Base-by-base conservation (phyloP, 768 basidiomycete genomes). In the Tephrocybe sp. region DNA sequence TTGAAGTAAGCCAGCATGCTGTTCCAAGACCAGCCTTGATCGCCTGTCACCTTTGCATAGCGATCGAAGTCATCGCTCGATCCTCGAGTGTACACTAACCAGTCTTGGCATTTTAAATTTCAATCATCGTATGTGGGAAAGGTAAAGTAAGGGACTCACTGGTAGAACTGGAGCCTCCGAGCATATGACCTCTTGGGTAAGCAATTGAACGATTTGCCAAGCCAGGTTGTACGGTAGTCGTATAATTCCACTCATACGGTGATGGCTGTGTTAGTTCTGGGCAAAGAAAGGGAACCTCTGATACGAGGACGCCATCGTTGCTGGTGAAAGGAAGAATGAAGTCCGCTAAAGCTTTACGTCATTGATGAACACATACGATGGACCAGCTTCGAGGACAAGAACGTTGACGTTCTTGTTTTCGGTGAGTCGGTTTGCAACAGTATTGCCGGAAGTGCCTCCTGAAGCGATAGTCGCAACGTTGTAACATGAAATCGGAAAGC, bases 1-100 rank as follows among this genome's bases (percentile, higher is more conserved):
- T 48, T 50, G 34, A 64, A 61, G 41, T 66, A 64, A 11, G 59
- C 60, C 6, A 57, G 43, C 19, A 68, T 44, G 0, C 31, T 46
- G 23, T 62, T 52, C 67, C 67, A 68, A 7, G 65, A 63, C 68
- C 67, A 69, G 2, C 65, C 63, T 12, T 52, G 20, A 45, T 69
- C 67, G 6, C 60, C 62, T 8, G 66, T 62, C 8, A 63, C 48
- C 1, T 38, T 52, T 7, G 68, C 68, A 17, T 56, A 65, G 4
- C 58, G 56, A 49, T 70, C 59, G 16, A 56, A 70, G 39, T 70
- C 68, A n/a, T 66, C 65, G 13, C 49, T 49, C 7, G 65, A 57
- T 12, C 68, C 66, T 40, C 67, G 60, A 12, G 59, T 63, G 47
- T 63, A 68, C 5, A 53, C 52, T 8, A 57, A 49, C 47, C 52